Evolutionary conservation across 1,284 basidiomycete genomes (phyloP).

Genomic region (Cryptococcus hybrid): DNA sequence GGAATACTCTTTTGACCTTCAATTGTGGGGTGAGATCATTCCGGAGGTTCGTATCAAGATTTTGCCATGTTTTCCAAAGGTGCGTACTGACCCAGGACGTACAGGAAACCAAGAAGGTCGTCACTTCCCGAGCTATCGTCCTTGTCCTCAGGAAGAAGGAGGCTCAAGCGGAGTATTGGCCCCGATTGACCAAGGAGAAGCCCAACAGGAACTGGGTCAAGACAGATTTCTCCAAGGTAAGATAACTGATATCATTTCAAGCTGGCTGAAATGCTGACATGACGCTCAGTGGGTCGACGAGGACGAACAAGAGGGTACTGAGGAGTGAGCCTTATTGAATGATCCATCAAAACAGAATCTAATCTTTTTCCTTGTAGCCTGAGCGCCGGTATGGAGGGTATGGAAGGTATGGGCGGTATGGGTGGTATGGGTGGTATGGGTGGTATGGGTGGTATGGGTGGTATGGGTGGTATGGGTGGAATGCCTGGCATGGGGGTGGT

Average conservation of each 20-base stretch:
- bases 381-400: constrained; percentile 9
- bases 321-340: constrained; percentile 30
- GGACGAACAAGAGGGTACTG: constrained; percentile 78
- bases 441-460: constrained; percentile 37
- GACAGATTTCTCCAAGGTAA: constrained; percentile 79
- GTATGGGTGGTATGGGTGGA: constrained; percentile 42
- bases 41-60: constrained; percentile 53
- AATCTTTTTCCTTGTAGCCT: constrained; percentile 5
- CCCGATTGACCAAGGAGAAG: constrained; percentile 83
- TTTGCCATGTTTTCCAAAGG: too few relatives aligned
- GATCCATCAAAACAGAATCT: not conserved
- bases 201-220: constrained; percentile 74
- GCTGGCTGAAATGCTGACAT: not conserved
- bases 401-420: constrained; percentile 40
- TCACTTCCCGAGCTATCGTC: constrained; percentile 65
- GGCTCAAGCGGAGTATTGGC: constrained; percentile 75
- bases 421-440: constrained; percentile 52
- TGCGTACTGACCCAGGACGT: too few relatives aligned
- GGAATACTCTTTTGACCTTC: constrained; percentile 68
- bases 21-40: constrained; percentile 69
- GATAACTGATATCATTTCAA: constrained; percentile 6
- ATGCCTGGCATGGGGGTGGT: constrained; percentile 42
- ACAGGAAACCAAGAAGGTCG: constrained; percentile 60
- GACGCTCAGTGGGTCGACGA: constrained; percentile 74
- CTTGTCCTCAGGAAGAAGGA: constrained; percentile 79